A percentile compares a stretch with the other conserved stretches of the same genome.
Conservation (phyloP, 495 filamentous ascomycete genomes). For the Talaromyces adpressus region DNA sequence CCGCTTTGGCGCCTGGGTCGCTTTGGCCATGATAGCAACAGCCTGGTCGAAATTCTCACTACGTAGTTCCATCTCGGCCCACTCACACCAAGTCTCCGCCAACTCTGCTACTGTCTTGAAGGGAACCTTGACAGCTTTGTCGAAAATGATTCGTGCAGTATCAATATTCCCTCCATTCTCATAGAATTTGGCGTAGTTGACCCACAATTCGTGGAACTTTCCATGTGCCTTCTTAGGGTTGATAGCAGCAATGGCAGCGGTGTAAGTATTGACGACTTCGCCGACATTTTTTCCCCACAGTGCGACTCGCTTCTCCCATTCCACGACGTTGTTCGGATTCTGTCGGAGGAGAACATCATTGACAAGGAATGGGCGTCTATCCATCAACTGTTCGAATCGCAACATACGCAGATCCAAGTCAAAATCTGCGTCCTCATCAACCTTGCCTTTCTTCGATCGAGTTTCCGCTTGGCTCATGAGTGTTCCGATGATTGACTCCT, state of each 20-base stretch:
- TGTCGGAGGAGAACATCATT: conserved; percentile 95
- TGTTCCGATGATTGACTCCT: conserved; percentile 88
- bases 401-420: conserved; percentile 97
- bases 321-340: conserved; percentile 92
- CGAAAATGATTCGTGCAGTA: conserved; percentile 85
- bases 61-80: conserved; percentile 95
- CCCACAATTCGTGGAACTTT: conserved; percentile 90
- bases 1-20: conserved; percentile 87
- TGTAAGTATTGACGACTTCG: conserved; percentile 92
- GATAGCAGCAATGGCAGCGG: conserved; percentile 85
- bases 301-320: conserved; percentile 94
- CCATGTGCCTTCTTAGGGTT: conserved; percentile 93
- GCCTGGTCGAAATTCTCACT: conserved; percentile 94
- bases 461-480: conserved; percentile 82
- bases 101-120: conserved; percentile 93
- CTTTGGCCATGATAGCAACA: conserved; percentile 93
- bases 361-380: conserved; percentile 89
- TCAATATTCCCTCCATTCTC: conserved; percentile 81
- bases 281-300: conserved; percentile 92
- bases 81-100: conserved; percentile 97
- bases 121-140: conserved; percentile 95
- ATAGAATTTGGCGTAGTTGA: conserved; percentile 97
- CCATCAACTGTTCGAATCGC: conserved; percentile 97
- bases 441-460: conserved; percentile 72
- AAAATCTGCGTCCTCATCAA: conserved; percentile 84